Evolutionary conservation across 2,329 filamentous ascomycete species (phyloP), one percentile per base, ranked within the genome.

Genomic region (Pezicula carpinea): DNA sequence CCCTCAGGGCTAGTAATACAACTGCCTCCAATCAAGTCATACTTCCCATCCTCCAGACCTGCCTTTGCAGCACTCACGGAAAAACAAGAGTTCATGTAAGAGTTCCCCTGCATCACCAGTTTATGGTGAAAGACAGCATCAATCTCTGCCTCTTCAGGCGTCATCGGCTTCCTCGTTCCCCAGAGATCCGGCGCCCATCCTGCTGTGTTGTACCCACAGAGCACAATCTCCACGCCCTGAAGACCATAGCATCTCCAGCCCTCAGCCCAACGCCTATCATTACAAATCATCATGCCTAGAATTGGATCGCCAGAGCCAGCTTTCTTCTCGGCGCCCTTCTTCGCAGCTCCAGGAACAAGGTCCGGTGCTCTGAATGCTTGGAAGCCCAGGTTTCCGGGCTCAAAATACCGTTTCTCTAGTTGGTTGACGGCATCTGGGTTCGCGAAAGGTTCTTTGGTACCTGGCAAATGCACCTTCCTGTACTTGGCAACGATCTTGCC

Each of bases 351-450:
- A 0, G 57, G 39, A 0, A 78, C 55, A 7, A 79, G 64, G 0
- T 66, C 69, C 0, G 75, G 73, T 0, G 68, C 73, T 19, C 76
- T 67, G 49, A 79, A 79, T 1, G 75, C 75, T 45, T 69, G 60
- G 61, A 78, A 79, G 0, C 75, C 76, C 3, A 78, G 61, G 46
- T 79, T 61, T 1, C 76, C 76, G 0, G 74, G 72, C 21, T 64
- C 64, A 57, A 79, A 79, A 56, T 78, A 79, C 29, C 72, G 62
- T 60, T 79, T 79, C 58, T 79, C 76, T 4, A 79, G 68, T 60
- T 79, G 76, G 54, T 78, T 74, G 4, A 71, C 69, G 2, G 71
- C 72, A 4, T 68, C 63, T 4, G 73, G 70, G 34, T 73, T 67
- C 3, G 67, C 63, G 26, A 75, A 70, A 10, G 75, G 74, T 55